Conservation (phyloP, 2,329 filamentous ascomycete species). For the Sporothrix phasma region DNA sequence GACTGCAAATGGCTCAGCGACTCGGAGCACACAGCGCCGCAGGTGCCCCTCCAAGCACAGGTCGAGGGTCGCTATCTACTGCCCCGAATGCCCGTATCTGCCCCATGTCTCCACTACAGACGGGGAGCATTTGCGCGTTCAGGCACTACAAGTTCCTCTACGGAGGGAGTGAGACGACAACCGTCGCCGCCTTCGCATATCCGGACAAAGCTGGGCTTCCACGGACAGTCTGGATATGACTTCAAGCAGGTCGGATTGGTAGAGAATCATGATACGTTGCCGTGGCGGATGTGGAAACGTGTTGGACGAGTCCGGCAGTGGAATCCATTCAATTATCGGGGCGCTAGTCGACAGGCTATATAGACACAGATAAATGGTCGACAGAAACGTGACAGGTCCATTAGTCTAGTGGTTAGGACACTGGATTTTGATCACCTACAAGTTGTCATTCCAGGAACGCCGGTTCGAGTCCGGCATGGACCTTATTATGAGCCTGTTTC, state of each 20-base stretch:
- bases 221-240: too few species aligned
- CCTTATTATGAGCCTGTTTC: background rate
- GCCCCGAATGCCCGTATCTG: background rate
- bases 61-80: background rate
- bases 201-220: background rate
- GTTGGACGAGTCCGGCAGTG: background rate
- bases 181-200: too few species aligned
- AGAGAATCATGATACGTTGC: too few species aligned
- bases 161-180: too few species aligned
- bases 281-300: background rate
- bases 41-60: background rate
- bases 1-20: background rate
- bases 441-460: conserved; percentile 4
- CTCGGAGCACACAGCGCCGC: background rate
- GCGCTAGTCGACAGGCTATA: background rate
- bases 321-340: background rate
- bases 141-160: background rate
- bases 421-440: conserved; percentile 1
- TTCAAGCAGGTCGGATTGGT: too few species aligned
- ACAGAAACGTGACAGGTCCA: conserved; percentile 4
- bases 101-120: background rate
- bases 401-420: conserved; percentile 9
- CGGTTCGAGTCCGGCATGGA: conserved; percentile 9
- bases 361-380: background rate
- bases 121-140: background rate